phyloP scores from a whole-genome alignment of 1,284 basidiomycete species.

The Trichosporon faecale region DNA sequence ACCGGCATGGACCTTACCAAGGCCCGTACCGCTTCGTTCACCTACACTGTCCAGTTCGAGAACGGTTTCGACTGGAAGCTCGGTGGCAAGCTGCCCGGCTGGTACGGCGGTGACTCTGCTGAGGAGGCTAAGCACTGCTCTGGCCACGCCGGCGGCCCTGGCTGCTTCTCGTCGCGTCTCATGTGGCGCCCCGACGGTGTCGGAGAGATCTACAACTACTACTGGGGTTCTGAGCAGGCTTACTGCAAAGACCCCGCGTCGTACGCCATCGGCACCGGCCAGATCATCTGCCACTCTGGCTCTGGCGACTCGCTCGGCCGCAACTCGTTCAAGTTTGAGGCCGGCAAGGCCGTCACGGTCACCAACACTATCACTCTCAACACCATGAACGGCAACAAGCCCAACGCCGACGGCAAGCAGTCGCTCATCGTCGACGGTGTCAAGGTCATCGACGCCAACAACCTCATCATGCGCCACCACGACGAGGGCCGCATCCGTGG shows the following conservation, averaged over 20 bases:
- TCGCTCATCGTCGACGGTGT: conserved; percentile 12
- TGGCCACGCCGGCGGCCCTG: conserved; percentile 41
- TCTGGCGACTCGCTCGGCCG: conserved; percentile 18
- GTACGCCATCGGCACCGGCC: conserved; percentile 12
- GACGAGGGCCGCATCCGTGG: conserved; percentile 15
- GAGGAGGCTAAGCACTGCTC: conserved; percentile 45
- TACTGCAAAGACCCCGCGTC: conserved; percentile 16
- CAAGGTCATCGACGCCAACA: conserved; percentile 12
- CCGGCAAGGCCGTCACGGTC: conserved; percentile 12
- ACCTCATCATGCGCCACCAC: conserved; percentile 15
- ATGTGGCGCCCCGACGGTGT: conserved; percentile 50
- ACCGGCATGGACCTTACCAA: conserved; percentile 13
- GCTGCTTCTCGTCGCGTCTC: conserved; percentile 50
- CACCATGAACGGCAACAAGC: conserved; percentile 14
- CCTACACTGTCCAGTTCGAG: conserved; percentile 50
- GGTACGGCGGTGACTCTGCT: conserved; percentile 38
- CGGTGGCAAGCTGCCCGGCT: conserved; percentile 53
- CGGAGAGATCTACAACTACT: conserved; percentile 50
- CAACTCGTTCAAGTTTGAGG: conserved; percentile 14
- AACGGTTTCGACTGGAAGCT: conserved; percentile 49
- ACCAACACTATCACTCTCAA: conserved; percentile 16
- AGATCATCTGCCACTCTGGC: conserved; percentile 7
- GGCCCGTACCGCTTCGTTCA: conserved; percentile 26
- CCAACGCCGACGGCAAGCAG: conserved; percentile 13
- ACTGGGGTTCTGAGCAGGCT: conserved; percentile 17